Evolutionary conservation across 1,284 basidiomycete species (phyloP), one percentile per base, ranked within the genome.

Genomic region (Pulchroboletus neoregius): DNA sequence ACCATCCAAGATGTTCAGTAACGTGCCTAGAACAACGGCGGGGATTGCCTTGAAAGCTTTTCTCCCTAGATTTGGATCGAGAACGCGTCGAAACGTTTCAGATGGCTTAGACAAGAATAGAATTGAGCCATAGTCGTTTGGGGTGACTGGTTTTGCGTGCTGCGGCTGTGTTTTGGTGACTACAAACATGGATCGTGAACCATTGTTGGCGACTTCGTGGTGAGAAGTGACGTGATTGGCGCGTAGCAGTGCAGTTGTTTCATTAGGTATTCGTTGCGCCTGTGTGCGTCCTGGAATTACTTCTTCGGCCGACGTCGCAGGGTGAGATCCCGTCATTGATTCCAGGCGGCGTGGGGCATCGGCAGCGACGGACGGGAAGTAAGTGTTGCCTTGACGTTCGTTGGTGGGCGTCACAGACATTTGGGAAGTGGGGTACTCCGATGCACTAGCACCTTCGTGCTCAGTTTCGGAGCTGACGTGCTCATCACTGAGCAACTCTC

Each of bases 1-100:
- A 5, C 94, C 96, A 61, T 99, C 95, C 20, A 99, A 74, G 35
- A 98, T 79, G 61, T 99, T 99, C 53, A 99, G 72, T 36, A 98
- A 69, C 53, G 84, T 77, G 3, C 94, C 94, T 8, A 98, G 73
- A 10, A 94, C 65, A 9, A 95, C 92, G 0, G 93, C 91, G 0
- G 94, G 94, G 15, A 94, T 57, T 0, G 80, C 73, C 45, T 69
- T 71, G 8, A 78, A 11, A 51, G 4, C 77, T 70, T 30, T 72
- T 68, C 30, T 63, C 57, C 44, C 55, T 0, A 68, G 22, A 30
- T 56, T 46, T 16, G 56, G 51, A 39, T 46, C 49, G n/a, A 56
- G 38, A n/a, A 51, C 6, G 8, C 22, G 42, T 16, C 43, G 42
- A 22, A 56, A 42, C 2, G 48, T 41, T 38, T 51, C 43, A 27